Percentiles rank a stretch among this genome's conserved stretches.
phyloP scores from a whole-genome alignment of 768 basidiomycete genomes.

The Termitomyces sp. region DNA sequence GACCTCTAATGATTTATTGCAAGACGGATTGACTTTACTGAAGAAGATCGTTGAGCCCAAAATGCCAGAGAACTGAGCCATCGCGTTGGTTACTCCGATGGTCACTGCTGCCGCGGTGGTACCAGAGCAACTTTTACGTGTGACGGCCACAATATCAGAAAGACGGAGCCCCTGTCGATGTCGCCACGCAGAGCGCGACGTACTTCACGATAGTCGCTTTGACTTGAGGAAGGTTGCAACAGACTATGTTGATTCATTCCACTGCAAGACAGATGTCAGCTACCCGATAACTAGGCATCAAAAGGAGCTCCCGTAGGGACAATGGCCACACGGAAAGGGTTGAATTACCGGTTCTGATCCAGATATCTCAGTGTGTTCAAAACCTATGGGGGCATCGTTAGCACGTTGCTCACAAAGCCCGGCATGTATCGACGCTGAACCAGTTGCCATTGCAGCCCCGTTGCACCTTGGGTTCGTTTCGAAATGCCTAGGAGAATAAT shows the following conservation, averaged over 20 bases:
- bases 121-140: conserved; percentile 9
- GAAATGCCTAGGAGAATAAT: no score
- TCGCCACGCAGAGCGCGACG: conserved; percentile 9
- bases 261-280: not conserved
- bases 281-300: not conserved
- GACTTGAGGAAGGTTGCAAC: conserved; percentile 8
- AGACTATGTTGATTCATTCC: conserved; percentile 9
- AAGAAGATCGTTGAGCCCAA: conserved; percentile 12
- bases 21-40: not conserved
- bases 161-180: conserved; percentile 9
- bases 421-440: no score
- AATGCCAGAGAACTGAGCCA: conserved; percentile 9
- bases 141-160: conserved; percentile 10
- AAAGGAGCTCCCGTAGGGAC: not conserved
- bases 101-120: conserved; percentile 10
- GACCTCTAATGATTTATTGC: conserved; percentile 2
- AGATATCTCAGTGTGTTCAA: conserved; percentile 11
- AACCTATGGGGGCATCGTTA: conserved; percentile 12
- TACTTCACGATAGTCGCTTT: conserved; percentile 8
- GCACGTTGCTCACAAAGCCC: conserved; percentile 10
- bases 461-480: no score
- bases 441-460: no score
- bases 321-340: conserved; percentile 10
- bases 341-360: conserved; percentile 5
- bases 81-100: conserved; percentile 7